Evolutionary conservation across 306 rosid genomes (phyloP), one percentile per base, ranked within the genome.

Genomic region (Acacia crassicarpa): DNA sequence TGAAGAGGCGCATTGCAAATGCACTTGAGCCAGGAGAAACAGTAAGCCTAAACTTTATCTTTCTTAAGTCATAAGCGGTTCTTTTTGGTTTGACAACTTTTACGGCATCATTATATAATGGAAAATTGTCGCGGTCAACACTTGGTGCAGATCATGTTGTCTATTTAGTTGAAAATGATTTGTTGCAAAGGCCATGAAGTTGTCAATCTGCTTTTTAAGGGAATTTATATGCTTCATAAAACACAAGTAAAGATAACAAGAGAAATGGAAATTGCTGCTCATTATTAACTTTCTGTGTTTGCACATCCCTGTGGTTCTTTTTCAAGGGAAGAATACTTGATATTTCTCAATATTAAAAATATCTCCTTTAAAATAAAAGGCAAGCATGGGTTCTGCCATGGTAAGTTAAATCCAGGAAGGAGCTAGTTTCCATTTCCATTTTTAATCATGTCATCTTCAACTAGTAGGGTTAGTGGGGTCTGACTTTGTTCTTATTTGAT

Each of bases 1-100:
- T 93, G 30, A 95, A 95, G 89, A 88, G 99, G 86, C 92, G 97
- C 59, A 92, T 95, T 79, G 93, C 98, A 48, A 85, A 92, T 85
- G 85, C 78, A 56, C 96, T 95, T 62, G 92, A 86, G 88, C 90
- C 94, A 9, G 96, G 89, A 41, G 99, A 95, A 89, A 95, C 97
- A 40, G 98, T 90, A 67, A 77, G 79, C 58, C 66, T 32, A 7
- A 48, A 22, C 75, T 62, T 75, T 67, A 45, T 71, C 73, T 66
- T 76, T 66, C 79, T 6, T 65, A 32, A 65, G 17, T 72, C 51
- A 17, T 44, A 61, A 74, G 70, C 56, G 59, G 70, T 56, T 53
- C 41, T 67, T 75, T 32, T 71, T 32, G 44, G 54, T 53, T 82
- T 82, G 22, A 35, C 44, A 51, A 12, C 32, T 83, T 48, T 78